Percentiles rank a stretch among this genome's conserved stretches.
Evolutionary conservation across 805 yeast species (phyloP).

Genomic region (Nakazawaea holstii): DNA sequence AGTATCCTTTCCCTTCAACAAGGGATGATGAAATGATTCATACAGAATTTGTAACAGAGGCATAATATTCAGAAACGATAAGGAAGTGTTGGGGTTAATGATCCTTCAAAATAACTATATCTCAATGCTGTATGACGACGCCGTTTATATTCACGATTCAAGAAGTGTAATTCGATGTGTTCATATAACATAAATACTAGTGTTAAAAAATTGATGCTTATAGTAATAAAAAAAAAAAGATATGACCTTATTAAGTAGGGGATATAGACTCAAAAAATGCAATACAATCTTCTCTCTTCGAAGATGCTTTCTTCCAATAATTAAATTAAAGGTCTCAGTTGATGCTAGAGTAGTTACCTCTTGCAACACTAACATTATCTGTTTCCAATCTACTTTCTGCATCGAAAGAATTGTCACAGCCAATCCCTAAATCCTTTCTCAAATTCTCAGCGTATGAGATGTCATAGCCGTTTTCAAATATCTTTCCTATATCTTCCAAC

Average conservation of each 20-base stretch:
- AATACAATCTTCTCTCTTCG: neutral
- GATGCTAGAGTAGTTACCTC: slow-evolving; percentile 2
- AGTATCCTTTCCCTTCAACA: too few species aligned
- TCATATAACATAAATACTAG: too few species aligned
- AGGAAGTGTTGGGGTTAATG: neutral
- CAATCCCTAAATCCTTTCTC: slow-evolving; percentile 12
- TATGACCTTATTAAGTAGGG: too few species aligned
- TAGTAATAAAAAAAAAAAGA: too few species aligned
- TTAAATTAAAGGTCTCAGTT: neutral
- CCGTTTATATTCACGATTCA: too few species aligned
- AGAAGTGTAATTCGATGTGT: too few species aligned
- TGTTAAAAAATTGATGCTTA: too few species aligned
- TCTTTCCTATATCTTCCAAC: slow-evolving; percentile 34
- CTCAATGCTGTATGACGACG: too few species aligned
- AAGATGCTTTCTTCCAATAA: neutral
- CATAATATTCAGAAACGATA: neutral
- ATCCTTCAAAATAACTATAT: too few species aligned
- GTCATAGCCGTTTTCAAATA: slow-evolving; percentile 34
- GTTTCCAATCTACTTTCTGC: slow-evolving; percentile 2
- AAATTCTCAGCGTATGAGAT: slow-evolving; percentile 10
- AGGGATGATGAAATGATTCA: neutral
- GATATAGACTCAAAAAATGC: too few species aligned
- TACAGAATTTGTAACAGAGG: slow-evolving; percentile 7
- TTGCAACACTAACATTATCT: neutral
- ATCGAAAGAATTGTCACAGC: slow-evolving; percentile 8